These are phyloP conservation scores for Triticum monococcum DNA, from an alignment of 176 grass and related monocot species.

Conservation along the genomic window DNA sequence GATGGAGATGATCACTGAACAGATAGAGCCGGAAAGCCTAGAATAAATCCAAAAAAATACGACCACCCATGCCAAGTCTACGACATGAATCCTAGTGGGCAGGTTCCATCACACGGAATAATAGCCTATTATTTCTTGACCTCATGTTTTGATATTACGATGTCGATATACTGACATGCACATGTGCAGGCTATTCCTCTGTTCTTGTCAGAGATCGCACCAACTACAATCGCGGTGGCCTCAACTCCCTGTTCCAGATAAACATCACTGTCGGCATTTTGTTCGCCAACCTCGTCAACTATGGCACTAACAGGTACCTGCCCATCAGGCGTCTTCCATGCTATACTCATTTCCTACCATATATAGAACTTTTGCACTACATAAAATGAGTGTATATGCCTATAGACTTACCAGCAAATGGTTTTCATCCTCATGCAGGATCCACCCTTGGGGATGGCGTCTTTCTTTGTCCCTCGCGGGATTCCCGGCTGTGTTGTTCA, in stretches of 20 bases:
- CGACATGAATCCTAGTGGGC: no score
- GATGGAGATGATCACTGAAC: no score
- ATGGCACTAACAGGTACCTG: not conserved
- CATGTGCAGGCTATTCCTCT: not conserved
- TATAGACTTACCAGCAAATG: not conserved
- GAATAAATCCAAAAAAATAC: no score
- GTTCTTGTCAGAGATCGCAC: not conserved
- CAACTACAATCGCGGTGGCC: not conserved
- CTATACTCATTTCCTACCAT: not conserved
- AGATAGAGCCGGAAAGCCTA: no score
- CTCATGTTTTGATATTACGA: not conserved
- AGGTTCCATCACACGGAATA: no score
- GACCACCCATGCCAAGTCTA: no score
- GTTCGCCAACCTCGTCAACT: not conserved
- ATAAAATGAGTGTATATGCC: not conserved
- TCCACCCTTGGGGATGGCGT: slow-evolving; percentile 69
- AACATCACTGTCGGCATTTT: not conserved
- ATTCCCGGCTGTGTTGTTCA: slow-evolving; percentile 60
- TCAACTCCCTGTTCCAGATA: not conserved
- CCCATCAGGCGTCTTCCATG: not conserved
- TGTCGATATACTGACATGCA: not conserved
- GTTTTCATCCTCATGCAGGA: slow-evolving; percentile 34
- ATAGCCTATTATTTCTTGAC: not conserved
- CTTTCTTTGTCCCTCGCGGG: slow-evolving; percentile 64
- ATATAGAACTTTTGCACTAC: not conserved